phyloP scores from a whole-genome alignment of 1,139 yeast genomes.

The Taiozyma onychis region DNA sequence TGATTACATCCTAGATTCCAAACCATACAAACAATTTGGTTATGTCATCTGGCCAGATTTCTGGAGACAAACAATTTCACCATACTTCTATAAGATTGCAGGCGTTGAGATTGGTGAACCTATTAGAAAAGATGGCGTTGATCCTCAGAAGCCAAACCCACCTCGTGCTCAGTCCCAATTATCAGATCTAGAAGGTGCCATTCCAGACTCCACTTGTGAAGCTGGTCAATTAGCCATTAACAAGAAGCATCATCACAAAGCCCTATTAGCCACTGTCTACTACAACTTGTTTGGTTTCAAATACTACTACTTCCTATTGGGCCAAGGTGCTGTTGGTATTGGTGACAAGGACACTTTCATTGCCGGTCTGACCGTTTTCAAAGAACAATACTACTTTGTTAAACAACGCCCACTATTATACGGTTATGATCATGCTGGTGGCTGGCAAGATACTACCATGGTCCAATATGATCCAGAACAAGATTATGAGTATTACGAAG shows the following conservation, averaged over 20 bases:
- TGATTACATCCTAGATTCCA: constrained; percentile 37
- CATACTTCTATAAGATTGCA: constrained; percentile 48
- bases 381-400: constrained; percentile 49
- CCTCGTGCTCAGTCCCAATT: constrained; percentile 28
- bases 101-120: constrained; percentile 29
- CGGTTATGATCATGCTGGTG: constrained; percentile 38
- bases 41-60: constrained; percentile 58
- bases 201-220: constrained; percentile 58
- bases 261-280: constrained; percentile 47
- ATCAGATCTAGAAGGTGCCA: constrained; percentile 51
- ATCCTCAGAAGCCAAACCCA: constrained; percentile 23
- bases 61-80: constrained; percentile 59
- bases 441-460: constrained; percentile 37
- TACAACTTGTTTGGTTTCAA: constrained; percentile 52
- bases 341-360: constrained; percentile 62
- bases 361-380: constrained; percentile 51
- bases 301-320: constrained; percentile 46
- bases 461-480: constrained; percentile 38
- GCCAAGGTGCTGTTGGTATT: constrained; percentile 57
- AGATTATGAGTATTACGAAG: constrained; percentile 29
- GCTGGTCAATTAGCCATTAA: constrained; percentile 54
- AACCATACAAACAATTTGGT: constrained; percentile 22
- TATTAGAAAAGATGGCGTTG: constrained; percentile 27
- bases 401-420: constrained; percentile 28
- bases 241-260: constrained; percentile 42